Evolutionary conservation across 495 filamentous ascomycete species (phyloP).

Genomic region (Penicillium herquei): DNA sequence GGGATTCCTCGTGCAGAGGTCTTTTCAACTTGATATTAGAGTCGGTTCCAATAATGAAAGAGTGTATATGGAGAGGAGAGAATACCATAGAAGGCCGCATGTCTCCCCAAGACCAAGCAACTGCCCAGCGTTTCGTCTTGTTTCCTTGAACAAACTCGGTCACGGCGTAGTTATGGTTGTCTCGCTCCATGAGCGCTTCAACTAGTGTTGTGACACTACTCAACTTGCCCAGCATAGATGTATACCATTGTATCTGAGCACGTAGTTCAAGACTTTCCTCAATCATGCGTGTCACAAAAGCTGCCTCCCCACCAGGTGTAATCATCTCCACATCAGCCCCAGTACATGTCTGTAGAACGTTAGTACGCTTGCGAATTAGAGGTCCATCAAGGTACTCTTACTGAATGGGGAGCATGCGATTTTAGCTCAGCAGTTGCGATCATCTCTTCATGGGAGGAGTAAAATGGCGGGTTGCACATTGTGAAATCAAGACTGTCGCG

Average conservation of each 20-base stretch:
- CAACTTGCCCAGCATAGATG: constrained; percentile 84
- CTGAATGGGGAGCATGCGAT: constrained; percentile 63
- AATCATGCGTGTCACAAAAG: constrained; percentile 74
- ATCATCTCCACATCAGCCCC: constrained; percentile 87
- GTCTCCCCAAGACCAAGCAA: constrained; percentile 81
- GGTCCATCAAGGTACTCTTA: constrained; percentile 14
- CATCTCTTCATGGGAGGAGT: constrained; percentile 70
- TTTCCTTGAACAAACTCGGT: constrained; percentile 76
- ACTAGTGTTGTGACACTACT: constrained; percentile 67
- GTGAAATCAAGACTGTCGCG: constrained; percentile 71
- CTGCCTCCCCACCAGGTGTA: constrained; percentile 76
- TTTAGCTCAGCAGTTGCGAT: constrained; percentile 63
- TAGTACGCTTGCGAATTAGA: neutral
- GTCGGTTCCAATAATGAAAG: constrained; percentile 3
- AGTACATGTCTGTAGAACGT: constrained; percentile 59
- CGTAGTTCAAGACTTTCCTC: constrained; percentile 64
- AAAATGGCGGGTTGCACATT: constrained; percentile 97
- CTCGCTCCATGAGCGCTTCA: constrained; percentile 53
- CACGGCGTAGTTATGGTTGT: constrained; percentile 77
- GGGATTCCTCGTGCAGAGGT: constrained; percentile 55
- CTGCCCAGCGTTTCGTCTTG: constrained; percentile 80
- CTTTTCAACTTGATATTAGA: constrained; percentile 20
- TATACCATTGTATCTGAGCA: constrained; percentile 78
- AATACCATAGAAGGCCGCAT: constrained; percentile 62
- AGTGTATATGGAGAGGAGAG: neutral